Evolutionary conservation across 495 filamentous ascomycete genomes (phyloP).

Genomic region (Trichoderma parareesei): DNA sequence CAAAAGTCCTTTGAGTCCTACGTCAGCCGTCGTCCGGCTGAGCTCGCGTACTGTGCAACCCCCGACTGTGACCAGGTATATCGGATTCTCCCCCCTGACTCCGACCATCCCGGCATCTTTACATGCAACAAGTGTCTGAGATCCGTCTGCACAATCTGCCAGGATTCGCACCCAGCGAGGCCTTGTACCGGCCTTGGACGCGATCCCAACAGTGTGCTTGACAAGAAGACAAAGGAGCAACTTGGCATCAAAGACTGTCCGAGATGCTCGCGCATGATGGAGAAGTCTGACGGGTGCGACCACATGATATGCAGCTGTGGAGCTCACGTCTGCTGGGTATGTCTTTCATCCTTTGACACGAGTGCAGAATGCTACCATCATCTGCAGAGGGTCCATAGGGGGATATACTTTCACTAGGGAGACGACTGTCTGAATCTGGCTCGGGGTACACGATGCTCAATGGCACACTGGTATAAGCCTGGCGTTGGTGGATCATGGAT

Average conservation of each 20-base stretch:
- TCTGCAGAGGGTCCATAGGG: neutral
- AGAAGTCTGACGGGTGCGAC: conserved; percentile 18
- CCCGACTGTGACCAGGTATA: conserved; percentile 28
- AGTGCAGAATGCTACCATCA: neutral
- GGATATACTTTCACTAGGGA: too few species aligned
- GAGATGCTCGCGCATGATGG: neutral
- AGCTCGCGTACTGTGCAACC: conserved; percentile 32
- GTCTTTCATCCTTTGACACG: neutral
- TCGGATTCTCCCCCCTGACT: conserved; percentile 8
- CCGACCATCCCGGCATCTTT: conserved; percentile 13
- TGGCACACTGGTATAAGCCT: too few species aligned
- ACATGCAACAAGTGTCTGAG: conserved; percentile 23
- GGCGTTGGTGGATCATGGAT: too few species aligned
- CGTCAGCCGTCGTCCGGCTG: conserved; percentile 25
- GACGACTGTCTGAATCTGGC: too few species aligned
- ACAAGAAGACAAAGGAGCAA: neutral
- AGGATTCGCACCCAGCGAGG: conserved; percentile 21
- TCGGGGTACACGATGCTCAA: too few species aligned
- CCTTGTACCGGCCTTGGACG: conserved; percentile 20
- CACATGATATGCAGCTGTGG: conserved; percentile 18
- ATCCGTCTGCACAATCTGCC: conserved; percentile 23
- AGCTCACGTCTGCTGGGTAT: neutral
- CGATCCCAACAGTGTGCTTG: conserved; percentile 8
- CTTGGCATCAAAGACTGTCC: conserved; percentile 9
- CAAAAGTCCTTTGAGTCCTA: conserved; percentile 29